Evolutionary conservation across 306 rosid genomes (phyloP), one percentile per base, ranked within the genome.

Genomic region (Prosopis cineraria): DNA sequence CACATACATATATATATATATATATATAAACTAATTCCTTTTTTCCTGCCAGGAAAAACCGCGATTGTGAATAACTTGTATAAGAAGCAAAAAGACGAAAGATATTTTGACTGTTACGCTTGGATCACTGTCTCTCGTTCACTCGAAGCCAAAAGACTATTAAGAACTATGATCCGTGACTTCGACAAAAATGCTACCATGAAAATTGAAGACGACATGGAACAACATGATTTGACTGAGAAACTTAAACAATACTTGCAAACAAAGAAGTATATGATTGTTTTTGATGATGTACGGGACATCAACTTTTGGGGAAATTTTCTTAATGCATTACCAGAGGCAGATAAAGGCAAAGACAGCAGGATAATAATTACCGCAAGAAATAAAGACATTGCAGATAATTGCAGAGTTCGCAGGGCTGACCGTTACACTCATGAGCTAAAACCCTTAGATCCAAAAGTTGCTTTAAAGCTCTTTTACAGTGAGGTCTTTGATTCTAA

Each of bases 81-180:
- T 36, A 41, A 40, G 11, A 74, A 59, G 20, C 41, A 74, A 33
- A 19, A 41, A 1, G 43, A 37, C 40, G 17, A 1, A 43, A 2
- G 37, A 17, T 13, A 17, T 60, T 74, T 43, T 29, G 12, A 59
- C 10, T 16, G 43, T 43, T 25, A 10, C 41, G 78, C 70, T 59
- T 74, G 78, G 70, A 43, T 74, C 43, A 74, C 59, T 2, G 53
- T 74, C 9, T 40, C 78, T 40, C 44, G 19, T 2, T 7, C 52
- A 0, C 31, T 11, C 6, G 40, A 55, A 2, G 66, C 1, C 1
- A 53, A 55, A 14, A 25, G 0, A 9, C 3, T 55, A 36, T 3
- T 73, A 1, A 74, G 3, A 33, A 22, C 25, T 3, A 74, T 41
- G 40, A 16, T 74, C 29, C 2, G 29, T 4, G 14, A 4, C 17